Percentiles rank a stretch among this genome's conserved stretches.
Evolutionary conservation across 257 asterid species (phyloP).

Genomic region (Nicotiana paniculata): DNA sequence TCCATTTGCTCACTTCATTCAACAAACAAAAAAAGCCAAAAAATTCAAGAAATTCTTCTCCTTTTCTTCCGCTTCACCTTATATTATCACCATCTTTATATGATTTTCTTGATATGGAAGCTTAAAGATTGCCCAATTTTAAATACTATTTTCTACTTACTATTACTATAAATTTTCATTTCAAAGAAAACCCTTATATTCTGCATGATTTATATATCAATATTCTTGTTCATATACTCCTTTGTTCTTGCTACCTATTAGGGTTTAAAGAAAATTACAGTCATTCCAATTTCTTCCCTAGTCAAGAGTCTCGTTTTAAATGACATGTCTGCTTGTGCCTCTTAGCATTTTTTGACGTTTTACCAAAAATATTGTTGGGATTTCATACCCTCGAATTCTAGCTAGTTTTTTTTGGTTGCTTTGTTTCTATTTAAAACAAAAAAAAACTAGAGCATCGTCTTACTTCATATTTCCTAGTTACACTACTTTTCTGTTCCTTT

Average conservation of each 20-base stretch:
- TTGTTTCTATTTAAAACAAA: too few relatives aligned
- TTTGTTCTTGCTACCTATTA: too few relatives aligned
- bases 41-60: background rate
- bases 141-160: background rate
- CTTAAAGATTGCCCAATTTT: background rate
- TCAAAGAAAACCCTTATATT: background rate
- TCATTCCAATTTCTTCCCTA: background rate
- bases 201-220: background rate
- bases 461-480: background rate
- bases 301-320: too few relatives aligned
- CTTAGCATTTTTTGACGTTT: too few relatives aligned
- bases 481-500: background rate
- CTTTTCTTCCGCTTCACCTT: background rate
- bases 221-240: too few relatives aligned
- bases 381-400: too few relatives aligned
- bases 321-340: too few relatives aligned
- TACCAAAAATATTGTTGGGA: too few relatives aligned
- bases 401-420: too few relatives aligned
- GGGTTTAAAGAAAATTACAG: background rate
- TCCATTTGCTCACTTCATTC: background rate
- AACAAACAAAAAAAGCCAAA: background rate
- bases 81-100: constrained; percentile 11
- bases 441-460: too few relatives aligned
- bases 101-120: background rate
- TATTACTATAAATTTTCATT: too few relatives aligned